Base-by-base conservation (phyloP, 2,329 filamentous ascomycete genomes). In the Talaromyces amestolkiae region DNA sequence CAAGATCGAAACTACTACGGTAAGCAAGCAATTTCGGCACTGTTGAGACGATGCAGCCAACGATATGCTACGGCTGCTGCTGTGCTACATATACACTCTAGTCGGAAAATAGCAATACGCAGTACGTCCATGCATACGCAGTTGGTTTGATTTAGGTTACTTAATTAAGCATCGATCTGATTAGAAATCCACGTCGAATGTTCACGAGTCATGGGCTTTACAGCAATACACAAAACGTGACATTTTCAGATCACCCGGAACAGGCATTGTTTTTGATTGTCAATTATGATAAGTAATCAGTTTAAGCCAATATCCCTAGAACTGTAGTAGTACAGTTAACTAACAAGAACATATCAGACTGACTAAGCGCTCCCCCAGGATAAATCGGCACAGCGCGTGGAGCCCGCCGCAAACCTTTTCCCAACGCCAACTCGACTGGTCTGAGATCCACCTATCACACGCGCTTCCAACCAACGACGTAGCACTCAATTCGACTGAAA, bases 321-420 rank as follows among this genome's bases (percentile, higher is more conserved):
- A n/a, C n/a, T n/a, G n/a, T n/a, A n/a, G 9, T 45, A 17, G 15
- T 41, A 17, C 39, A 4, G 10, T 35, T 35, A 35, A 35, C 4
- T 35, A 35, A 4, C 4, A 35, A 37, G 35, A 37, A 24, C 7
- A 17, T 49, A 8, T 47, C 43, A 49, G 11, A 9, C 5, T 9
- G 47, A 15, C 4, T 5, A 17, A 27, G 47, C 6, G 13, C 27
- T n/a, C 27, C 43, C 31, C 33, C 15, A 63, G 70, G 70, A 71
- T 72, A 72, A 71, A 47, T 67, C 71, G 71, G 71, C 71, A 72
- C 68, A 61, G n/a, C 45, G 19, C 53, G 64, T 54, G 49, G 49
- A 35, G 37, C 56, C 27, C 56, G 39, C 17, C 56, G 17, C 22
- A 53, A 53, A 53, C 49, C 49, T 33, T 53, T 33, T n/a, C 49